Evolutionary conservation across 805 yeast genomes (phyloP), one percentile per base, ranked within the genome.

Genomic region (Metschnikowia amazonensis): DNA sequence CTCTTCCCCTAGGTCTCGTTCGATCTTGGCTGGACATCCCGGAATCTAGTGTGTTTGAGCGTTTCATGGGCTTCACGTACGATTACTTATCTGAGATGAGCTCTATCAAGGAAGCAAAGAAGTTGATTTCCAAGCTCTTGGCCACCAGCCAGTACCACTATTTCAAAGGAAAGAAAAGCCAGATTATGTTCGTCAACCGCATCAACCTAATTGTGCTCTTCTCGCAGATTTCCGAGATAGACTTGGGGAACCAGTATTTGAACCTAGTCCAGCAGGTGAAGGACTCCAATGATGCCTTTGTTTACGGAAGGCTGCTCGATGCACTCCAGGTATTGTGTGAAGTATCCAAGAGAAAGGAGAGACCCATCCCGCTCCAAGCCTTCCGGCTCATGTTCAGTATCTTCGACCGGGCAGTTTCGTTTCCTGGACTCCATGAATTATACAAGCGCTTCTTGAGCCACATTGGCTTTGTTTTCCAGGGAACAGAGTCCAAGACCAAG

Each of bases 91-190:
- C 69, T 1, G 62, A 59, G 3, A 46, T 69, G 45, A 17, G 45
- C 43, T 17, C 52, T 47, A 30, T 59, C 52, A 43, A 60, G 53
- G 42, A 67, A 56, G 56, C 54, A 11, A 60, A 60, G 34, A 58
- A 64, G 39, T 51, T 72, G 21, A 56, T 66, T 1, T 62, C 67
- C 7, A 70, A 72, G 46, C 48, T 71, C 29, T 58, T 70, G 29
- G 64, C 68, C 0, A 67, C 75, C 1, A 70, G 75, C 43, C 65
- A 62, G 36, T 69, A 59, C 37, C 58, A 52, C 3, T 69, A 66
- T 41, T 57, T 56, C 23, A 56, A 54, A 17, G 65, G 60, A 9
- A 55, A 56, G 41, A 52, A 47, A 6, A 61, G 63, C 38, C 60
- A 56, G 35, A 58, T 59, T 4, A 67, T 67, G 62, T 70, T 63